Evolutionary conservation across 441 rosid genomes (phyloP).

Genomic region (Kokia cookei): DNA sequence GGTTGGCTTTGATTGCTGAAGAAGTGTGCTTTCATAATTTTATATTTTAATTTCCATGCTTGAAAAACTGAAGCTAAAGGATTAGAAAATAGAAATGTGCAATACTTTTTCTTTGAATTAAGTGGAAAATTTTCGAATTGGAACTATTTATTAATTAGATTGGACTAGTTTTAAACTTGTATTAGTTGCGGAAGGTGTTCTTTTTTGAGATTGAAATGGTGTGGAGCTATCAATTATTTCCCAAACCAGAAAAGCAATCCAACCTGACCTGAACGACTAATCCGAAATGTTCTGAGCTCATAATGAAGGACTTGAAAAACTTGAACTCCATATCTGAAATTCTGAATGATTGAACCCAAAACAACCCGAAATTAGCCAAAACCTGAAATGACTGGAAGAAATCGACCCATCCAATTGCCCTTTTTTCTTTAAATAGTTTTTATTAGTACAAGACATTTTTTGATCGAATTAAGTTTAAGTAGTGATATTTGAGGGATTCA

Average conservation of each 20-base stretch:
- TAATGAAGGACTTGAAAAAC: no score
- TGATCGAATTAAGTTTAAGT: background rate
- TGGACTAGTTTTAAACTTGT: background rate
- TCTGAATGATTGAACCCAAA: no score
- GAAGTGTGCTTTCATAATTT: no score
- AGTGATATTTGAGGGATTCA: background rate
- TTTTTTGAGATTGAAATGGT: background rate
- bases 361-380: no score
- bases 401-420: background rate
- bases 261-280: no score
- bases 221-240: no score
- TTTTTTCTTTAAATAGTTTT: background rate
- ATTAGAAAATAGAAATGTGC: background rate
- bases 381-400: no score
- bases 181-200: background rate
- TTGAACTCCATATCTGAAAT: no score
- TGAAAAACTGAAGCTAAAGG: background rate
- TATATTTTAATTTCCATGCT: no score
- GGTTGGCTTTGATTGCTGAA: conserved; percentile 84
- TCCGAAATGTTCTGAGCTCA: no score
- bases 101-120: background rate
- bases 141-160: background rate
- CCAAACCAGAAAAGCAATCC: no score
- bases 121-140: background rate
- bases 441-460: background rate